Evolutionary conservation across 2,329 filamentous ascomycete genomes (phyloP).

Genomic region (Hypoxylon sp.): DNA sequence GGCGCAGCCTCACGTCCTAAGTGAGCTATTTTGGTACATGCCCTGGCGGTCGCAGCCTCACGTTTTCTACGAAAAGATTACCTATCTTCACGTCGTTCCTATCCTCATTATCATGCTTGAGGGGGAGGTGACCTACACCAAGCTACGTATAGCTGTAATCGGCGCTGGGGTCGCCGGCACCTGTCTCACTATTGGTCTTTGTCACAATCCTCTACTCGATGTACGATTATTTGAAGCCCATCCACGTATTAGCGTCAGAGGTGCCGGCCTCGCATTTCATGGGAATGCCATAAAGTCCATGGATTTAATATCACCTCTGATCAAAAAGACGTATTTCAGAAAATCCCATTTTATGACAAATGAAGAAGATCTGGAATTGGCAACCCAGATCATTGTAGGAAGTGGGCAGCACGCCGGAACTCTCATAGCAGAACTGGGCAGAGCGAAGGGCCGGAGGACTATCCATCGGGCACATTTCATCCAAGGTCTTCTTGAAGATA

Average conservation of each 20-base stretch:
- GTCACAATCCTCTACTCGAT: conserved; percentile 26
- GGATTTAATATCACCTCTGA: conserved; percentile 27
- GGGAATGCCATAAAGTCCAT: conserved; percentile 37
- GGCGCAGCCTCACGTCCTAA: no score
- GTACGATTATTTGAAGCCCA: conserved; percentile 33
- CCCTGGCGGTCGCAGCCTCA: no score
- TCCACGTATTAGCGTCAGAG: conserved; percentile 22
- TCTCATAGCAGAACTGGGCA: conserved; percentile 34
- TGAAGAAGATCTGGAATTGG: conserved; percentile 36
- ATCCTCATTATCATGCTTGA: neutral
- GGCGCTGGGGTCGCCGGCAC: conserved; percentile 37
- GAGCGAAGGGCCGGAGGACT: conserved; percentile 30
- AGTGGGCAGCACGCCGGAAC: conserved; percentile 25
- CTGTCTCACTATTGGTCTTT: conserved; percentile 33
- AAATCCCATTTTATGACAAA: conserved; percentile 37
- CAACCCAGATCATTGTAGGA: conserved; percentile 34
- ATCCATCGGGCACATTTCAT: conserved; percentile 37
- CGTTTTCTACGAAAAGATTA: no score
- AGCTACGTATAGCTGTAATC: conserved; percentile 32
- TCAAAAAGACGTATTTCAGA: conserved; percentile 36
- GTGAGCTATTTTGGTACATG: no score
- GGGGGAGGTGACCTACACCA: conserved; percentile 20
- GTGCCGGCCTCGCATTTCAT: conserved; percentile 33
- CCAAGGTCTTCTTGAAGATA: conserved; percentile 30
- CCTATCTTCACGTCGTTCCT: neutral